Conservation (phyloP, 768 basidiomycete species). For the Lepiota brunneoincarnata region DNA sequence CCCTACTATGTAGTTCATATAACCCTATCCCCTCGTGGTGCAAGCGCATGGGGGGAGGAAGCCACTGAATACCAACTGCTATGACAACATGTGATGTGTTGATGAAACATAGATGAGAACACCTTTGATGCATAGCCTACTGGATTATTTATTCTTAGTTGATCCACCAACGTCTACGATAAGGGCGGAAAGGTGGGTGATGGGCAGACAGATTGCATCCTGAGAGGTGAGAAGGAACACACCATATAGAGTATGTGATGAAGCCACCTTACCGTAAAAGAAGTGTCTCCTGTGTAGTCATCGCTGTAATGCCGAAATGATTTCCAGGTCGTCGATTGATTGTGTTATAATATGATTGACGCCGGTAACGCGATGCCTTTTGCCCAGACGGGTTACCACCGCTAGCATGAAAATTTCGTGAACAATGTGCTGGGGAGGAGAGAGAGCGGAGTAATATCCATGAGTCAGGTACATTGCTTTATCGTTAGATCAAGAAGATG, state of each 20-base stretch:
- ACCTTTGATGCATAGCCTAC: slow-evolving; percentile 12
- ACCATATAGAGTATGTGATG: not conserved
- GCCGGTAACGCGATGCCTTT: not conserved
- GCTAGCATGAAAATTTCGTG: no score
- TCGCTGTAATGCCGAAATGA: slow-evolving; percentile 7
- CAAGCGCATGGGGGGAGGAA: not conserved
- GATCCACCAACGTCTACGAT: slow-evolving; percentile 4
- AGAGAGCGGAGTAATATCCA: not conserved
- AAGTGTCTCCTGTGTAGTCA: not conserved
- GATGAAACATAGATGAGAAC: slow-evolving; percentile 12
- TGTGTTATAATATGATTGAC: slow-evolving; percentile 7
- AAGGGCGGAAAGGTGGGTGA: slow-evolving; percentile 9
- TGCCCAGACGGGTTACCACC: not conserved
- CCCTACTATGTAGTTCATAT: no score
- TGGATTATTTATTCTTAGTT: slow-evolving; percentile 2
- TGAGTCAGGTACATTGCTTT: not conserved
- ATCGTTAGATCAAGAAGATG: not conserved
- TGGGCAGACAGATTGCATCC: slow-evolving; percentile 11
- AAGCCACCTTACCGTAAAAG: not conserved
- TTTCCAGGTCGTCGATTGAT: slow-evolving; percentile 5
- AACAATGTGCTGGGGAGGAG: no score
- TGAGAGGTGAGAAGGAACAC: slow-evolving; percentile 3
- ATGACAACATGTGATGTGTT: slow-evolving; percentile 13
- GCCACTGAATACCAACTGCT: slow-evolving; percentile 5
- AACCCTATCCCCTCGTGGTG: not conserved